Conservation (phyloP, 257 asterid genomes). For the Nemophila menziesii region DNA sequence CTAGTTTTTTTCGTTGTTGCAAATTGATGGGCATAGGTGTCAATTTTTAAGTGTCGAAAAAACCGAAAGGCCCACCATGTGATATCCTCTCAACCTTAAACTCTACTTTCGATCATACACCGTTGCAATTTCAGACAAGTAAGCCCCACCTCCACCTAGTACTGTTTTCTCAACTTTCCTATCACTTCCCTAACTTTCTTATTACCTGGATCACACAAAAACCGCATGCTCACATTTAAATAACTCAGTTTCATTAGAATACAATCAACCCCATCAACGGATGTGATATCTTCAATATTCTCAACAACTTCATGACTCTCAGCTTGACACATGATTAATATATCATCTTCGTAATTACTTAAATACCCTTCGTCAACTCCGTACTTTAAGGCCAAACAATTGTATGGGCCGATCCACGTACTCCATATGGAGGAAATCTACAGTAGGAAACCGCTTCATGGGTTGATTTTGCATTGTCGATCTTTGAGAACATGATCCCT, state of each 20-base stretch:
- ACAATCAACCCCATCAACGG: slow-evolving; percentile 70
- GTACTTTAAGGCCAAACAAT: slow-evolving; percentile 66
- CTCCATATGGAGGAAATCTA: slow-evolving; percentile 59
- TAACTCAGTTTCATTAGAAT: slow-evolving; percentile 80
- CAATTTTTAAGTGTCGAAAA: too few species aligned
- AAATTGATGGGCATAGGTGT: too few species aligned
- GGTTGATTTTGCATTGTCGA: slow-evolving; percentile 56
- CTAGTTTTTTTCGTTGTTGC: too few species aligned
- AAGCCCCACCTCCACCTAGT: slow-evolving; percentile 38
- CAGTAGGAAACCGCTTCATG: slow-evolving; percentile 59
- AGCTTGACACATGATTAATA: slow-evolving; percentile 71
- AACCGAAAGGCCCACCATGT: too few species aligned
- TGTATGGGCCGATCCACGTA: slow-evolving; percentile 81
- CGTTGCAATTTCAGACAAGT: slow-evolving; percentile 65
- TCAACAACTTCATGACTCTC: slow-evolving; percentile 53
- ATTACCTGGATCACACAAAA: slow-evolving; percentile 77
- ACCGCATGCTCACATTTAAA: slow-evolving; percentile 79
- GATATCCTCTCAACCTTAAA: slow-evolving; percentile 8
- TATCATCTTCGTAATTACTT: slow-evolving; percentile 51
- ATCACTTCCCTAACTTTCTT: slow-evolving; percentile 58
- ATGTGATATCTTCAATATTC: slow-evolving; percentile 50
- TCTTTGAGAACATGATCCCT: slow-evolving; percentile 87
- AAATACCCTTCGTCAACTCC: slow-evolving; percentile 65
- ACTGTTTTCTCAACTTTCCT: slow-evolving; percentile 51
- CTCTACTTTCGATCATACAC: slow-evolving; percentile 20